Evolutionary conservation across 1,284 basidiomycete species (phyloP), one percentile per base, ranked within the genome.

Genomic region (Apiotrichum montevideense): DNA sequence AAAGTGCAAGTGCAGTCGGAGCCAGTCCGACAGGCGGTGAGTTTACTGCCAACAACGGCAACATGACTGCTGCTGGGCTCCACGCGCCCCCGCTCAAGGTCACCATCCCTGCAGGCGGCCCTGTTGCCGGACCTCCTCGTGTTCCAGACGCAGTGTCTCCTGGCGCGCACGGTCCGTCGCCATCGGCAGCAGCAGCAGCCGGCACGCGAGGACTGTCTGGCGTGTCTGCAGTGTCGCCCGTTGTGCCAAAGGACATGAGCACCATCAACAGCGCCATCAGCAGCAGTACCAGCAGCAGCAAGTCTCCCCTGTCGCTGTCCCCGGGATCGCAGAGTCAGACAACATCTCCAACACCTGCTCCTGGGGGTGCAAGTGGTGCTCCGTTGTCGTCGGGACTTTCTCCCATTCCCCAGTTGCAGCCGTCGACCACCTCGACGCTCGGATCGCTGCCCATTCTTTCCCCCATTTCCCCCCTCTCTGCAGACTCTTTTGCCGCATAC

Each of bases 391-490:
- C 6, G 34, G 33, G 13, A 9, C 34, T 41, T 8, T 35, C 40
- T 34, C 42, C 21, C 35, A 9, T 32, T 10, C 53, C 11, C 14
- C 46, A 44, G 34, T 35, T 35, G 9, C 43, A 46, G 35, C 51
- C 15, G 6, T 37, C 43, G 29, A 46, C 51, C 5, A 35, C 35
- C 33, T 33, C 44, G 44, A 35, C 37, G 48, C 54, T 51, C 47
- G 58, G 44, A 51, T 54, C 68, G 32, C 58, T 66, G 39, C 66
- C 68, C 29, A 49, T 51, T 33, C 47, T 68, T 5, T 67, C 67
- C 3, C 67, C 67, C 43, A 62, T 67, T 40, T 65, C 66, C 5
- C 64, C 67, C 10, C 56, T 66, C n/a, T 51, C 53, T n/a, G 55
- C 62, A 4, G 52, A 55, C n/a, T 58, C 63, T 6, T 51, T 62